phyloP scores from a whole-genome alignment of 2,329 filamentous ascomycete species.

The Trichoderma atroviride region DNA sequence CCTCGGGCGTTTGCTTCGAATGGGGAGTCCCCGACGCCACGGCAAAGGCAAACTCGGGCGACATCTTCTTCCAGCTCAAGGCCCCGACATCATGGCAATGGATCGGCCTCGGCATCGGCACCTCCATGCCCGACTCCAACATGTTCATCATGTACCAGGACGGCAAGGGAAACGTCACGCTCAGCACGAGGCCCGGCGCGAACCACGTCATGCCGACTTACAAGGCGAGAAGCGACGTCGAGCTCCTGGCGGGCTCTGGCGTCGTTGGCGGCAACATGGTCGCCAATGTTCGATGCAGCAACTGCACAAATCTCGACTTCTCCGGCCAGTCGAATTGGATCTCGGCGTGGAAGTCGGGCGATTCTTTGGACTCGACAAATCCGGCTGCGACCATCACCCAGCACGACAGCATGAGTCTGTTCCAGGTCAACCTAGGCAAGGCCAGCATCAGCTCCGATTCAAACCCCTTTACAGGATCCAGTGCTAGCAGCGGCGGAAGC shows the following conservation, averaged over 20 bases:
- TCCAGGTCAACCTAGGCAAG: slow-evolving; percentile 52
- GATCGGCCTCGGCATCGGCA: slow-evolving; percentile 62
- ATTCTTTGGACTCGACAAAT: slow-evolving; percentile 49
- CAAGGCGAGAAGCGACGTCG: slow-evolving; percentile 47
- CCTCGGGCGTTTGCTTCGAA: slow-evolving; percentile 53
- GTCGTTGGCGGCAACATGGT: slow-evolving; percentile 55
- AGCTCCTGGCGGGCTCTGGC: slow-evolving; percentile 62
- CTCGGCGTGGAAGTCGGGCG: slow-evolving; percentile 55
- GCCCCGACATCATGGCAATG: slow-evolving; percentile 57
- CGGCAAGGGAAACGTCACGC: slow-evolving; percentile 60
- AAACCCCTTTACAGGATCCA: slow-evolving; percentile 53
- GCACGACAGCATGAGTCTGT: slow-evolving; percentile 51
- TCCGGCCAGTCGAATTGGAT: slow-evolving; percentile 52
- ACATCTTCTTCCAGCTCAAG: slow-evolving; percentile 64
- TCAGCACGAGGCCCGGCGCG: slow-evolving; percentile 57
- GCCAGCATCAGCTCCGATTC: slow-evolving; percentile 51
- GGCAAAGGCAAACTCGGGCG: slow-evolving; percentile 51
- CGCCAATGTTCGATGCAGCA: slow-evolving; percentile 60
- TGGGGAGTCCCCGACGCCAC: slow-evolving; percentile 58
- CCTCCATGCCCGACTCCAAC: slow-evolving; percentile 57
- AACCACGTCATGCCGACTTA: slow-evolving; percentile 54
- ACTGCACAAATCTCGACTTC: slow-evolving; percentile 54
- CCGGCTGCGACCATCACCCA: slow-evolving; percentile 44
- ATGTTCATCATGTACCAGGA: slow-evolving; percentile 67
- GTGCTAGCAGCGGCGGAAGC: slow-evolving; percentile 27